Percentiles rank a stretch among this genome's conserved stretches.
Conservation (phyloP, 2,329 filamentous ascomycete genomes). For the Pleomassaria siparia region DNA sequence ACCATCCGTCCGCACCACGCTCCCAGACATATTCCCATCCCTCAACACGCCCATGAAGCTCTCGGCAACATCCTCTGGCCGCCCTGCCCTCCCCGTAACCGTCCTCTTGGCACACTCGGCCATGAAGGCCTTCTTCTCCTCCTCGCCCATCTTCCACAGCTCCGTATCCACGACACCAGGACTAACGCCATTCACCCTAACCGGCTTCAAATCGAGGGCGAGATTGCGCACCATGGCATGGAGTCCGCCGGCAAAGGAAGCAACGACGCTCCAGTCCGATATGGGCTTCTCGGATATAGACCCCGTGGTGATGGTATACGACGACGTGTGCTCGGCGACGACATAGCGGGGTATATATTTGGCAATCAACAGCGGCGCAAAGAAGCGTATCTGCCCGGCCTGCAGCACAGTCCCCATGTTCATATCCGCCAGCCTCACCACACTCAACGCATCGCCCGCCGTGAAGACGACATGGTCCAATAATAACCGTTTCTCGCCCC, state of each 20-base stretch:
- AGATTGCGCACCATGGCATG: slow-evolving; percentile 58
- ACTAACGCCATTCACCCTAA: slow-evolving; percentile 64
- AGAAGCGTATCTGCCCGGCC: slow-evolving; percentile 54
- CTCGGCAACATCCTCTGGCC: slow-evolving; percentile 43
- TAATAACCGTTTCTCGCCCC: slow-evolving; percentile 37
- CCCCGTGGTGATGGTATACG: slow-evolving; percentile 61
- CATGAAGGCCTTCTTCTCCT: slow-evolving; percentile 26
- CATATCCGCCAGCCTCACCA: slow-evolving; percentile 46
- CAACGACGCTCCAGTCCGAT: slow-evolving; percentile 54
- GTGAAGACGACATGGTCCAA: slow-evolving; percentile 63
- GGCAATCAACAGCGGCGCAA: slow-evolving; percentile 54
- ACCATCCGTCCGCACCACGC: slow-evolving; percentile 48
- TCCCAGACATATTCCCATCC: slow-evolving; percentile 50
- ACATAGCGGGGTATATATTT: slow-evolving; percentile 54
- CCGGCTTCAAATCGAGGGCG: slow-evolving; percentile 63
- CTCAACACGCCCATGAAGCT: slow-evolving; percentile 52
- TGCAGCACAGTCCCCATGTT: slow-evolving; percentile 45
- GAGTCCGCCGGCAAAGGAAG: slow-evolving; percentile 53
- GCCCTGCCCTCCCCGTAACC: slow-evolving; percentile 30
- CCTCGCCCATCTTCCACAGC: slow-evolving; percentile 42
- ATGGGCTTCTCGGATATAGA: slow-evolving; percentile 54
- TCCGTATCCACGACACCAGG: slow-evolving; percentile 56
- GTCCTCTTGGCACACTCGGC: slow-evolving; percentile 18
- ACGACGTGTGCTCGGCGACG: slow-evolving; percentile 45
- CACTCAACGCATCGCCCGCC: slow-evolving; percentile 52